These are phyloP conservation scores for Neurospora africana DNA, from an alignment of 495 filamentous ascomycete genomes.

Conservation along the genomic window DNA sequence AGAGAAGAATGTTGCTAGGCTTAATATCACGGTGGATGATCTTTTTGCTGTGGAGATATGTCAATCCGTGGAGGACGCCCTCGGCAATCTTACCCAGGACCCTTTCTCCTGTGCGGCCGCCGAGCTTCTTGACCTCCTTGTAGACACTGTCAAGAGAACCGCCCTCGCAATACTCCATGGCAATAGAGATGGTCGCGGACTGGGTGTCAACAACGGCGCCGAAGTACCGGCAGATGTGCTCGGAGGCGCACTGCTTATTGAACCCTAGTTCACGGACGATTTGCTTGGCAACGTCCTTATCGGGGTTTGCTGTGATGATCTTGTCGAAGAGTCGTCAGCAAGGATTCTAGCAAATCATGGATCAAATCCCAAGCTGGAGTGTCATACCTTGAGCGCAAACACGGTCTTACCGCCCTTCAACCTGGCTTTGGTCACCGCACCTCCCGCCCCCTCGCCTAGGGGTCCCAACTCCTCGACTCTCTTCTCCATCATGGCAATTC, in stretches of 20 bases:
- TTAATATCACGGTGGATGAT: slow-evolving; percentile 99
- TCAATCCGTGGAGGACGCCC: slow-evolving; percentile 86
- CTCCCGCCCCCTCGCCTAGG: slow-evolving; percentile 89
- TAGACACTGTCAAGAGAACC: slow-evolving; percentile 93
- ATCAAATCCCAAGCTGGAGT: background rate
- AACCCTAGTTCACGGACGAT: slow-evolving; percentile 91
- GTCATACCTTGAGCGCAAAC: slow-evolving; percentile 86
- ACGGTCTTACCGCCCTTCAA: slow-evolving; percentile 85
- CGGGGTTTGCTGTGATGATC: slow-evolving; percentile 97
- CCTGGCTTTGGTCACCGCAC: slow-evolving; percentile 84
- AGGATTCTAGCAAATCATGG: background rate
- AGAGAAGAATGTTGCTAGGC: slow-evolving; percentile 91
- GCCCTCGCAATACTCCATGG: slow-evolving; percentile 98
- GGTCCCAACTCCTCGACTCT: slow-evolving; percentile 81
- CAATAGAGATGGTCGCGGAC: slow-evolving; percentile 90
- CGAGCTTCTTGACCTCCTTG: slow-evolving; percentile 89
- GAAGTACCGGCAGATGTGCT: slow-evolving; percentile 94
- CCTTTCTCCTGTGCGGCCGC: slow-evolving; percentile 91
- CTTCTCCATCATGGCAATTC: slow-evolving; percentile 78
- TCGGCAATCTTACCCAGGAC: slow-evolving; percentile 97
- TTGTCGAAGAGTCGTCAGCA: slow-evolving; percentile 29
- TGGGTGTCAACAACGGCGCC: slow-evolving; percentile 91
- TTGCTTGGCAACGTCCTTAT: slow-evolving; percentile 95
- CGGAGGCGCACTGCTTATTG: slow-evolving; percentile 91
- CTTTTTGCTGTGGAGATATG: slow-evolving; percentile 90